Evolutionary conservation across 441 rosid genomes (phyloP).

Genomic region (Jatropha multifida): DNA sequence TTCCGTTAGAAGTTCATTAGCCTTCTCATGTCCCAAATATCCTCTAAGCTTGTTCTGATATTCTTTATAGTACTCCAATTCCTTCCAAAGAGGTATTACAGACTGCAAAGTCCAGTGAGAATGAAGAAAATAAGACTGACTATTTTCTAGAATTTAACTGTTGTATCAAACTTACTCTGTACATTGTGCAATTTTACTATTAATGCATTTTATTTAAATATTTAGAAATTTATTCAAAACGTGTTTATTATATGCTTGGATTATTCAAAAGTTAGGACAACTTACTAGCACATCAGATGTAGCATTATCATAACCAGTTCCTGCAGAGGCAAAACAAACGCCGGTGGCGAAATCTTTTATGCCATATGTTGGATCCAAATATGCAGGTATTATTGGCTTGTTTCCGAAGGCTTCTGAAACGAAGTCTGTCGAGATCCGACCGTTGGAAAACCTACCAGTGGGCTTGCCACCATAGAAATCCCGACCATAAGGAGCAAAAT

Average conservation of each 20-base stretch:
- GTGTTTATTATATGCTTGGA: neutral
- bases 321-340: conserved; percentile 84
- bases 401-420: conserved; percentile 60
- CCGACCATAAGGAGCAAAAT: conserved; percentile 69
- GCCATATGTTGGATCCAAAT: conserved; percentile 57
- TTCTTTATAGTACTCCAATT: conserved; percentile 51
- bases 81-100: conserved; percentile 65
- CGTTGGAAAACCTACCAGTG: conserved; percentile 74
- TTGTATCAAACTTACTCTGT: neutral
- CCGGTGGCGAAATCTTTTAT: conserved; percentile 62
- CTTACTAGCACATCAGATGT: conserved; percentile 69
- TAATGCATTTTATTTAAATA: neutral
- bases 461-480: conserved; percentile 55
- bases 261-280: neutral
- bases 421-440: conserved; percentile 63
- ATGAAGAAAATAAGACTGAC: neutral
- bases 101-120: conserved; percentile 24
- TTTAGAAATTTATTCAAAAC: neutral
- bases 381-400: conserved; percentile 54
- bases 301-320: conserved; percentile 65
- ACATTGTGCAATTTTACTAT: neutral
- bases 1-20: conserved; percentile 39
- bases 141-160: conserved; percentile 5
- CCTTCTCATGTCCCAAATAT: conserved; percentile 48
- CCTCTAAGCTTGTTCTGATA: conserved; percentile 44